phyloP scores from a whole-genome alignment of 139 green algal species.

The Medakamo hakoo region DNA sequence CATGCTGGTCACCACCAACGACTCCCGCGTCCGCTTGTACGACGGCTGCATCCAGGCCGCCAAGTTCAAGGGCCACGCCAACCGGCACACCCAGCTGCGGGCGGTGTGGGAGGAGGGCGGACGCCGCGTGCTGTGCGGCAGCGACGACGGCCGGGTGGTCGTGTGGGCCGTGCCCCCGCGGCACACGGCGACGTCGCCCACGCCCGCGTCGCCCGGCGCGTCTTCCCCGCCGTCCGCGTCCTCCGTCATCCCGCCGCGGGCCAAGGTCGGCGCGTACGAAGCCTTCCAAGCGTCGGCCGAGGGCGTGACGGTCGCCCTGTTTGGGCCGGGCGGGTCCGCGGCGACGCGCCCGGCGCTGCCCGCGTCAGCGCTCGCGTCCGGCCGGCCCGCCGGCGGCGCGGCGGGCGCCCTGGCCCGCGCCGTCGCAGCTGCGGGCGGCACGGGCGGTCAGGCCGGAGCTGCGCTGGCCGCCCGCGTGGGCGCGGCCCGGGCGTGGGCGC shows the following conservation, averaged over 20 bases:
- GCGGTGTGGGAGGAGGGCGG: conserved; percentile 9
- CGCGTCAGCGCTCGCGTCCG: background rate
- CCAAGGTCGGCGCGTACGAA: conserved; percentile 1
- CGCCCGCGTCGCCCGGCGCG: background rate
- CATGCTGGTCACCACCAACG: conserved; percentile 75
- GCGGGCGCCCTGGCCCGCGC: background rate
- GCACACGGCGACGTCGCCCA: conserved; percentile 6
- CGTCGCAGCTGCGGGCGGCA: background rate
- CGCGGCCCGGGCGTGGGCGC: background rate
- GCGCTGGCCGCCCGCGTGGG: background rate
- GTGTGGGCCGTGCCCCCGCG: conserved; percentile 30
- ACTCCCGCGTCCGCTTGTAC: conserved; percentile 56
- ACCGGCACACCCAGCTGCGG: conserved; percentile 52
- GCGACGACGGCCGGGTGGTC: conserved; percentile 61
- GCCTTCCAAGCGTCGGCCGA: background rate
- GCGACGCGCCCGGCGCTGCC: conserved; percentile 1
- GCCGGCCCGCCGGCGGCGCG: background rate
- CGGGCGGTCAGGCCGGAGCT: background rate
- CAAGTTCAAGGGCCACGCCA: conserved; percentile 83
- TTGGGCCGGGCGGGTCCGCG: conserved; percentile 5
- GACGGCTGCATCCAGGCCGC: conserved; percentile 39
- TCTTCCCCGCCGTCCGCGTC: background rate
- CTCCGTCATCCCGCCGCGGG: background rate
- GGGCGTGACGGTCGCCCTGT: background rate
- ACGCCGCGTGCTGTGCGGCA: conserved; percentile 46